phyloP scores from a whole-genome alignment of 1,284 basidiomycete genomes.

The Somion occarium region DNA sequence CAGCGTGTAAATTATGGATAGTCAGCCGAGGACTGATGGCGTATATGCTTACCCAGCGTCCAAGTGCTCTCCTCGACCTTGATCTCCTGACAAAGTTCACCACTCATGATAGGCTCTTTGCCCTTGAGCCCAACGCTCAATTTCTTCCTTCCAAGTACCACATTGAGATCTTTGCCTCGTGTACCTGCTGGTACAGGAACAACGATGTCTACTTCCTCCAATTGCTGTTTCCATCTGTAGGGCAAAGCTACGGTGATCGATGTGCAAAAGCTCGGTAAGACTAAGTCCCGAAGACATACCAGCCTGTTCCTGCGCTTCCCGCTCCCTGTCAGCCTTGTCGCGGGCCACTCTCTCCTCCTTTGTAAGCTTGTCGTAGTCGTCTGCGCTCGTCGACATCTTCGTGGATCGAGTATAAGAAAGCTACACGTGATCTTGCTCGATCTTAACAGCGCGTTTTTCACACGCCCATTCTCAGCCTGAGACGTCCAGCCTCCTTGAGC shows the following conservation, averaged over 20 bases:
- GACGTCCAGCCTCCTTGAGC: neutral
- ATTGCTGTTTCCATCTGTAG: conserved; percentile 89
- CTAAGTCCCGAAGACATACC: conserved; percentile 45
- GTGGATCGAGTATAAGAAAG: neutral
- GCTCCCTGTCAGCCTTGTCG: conserved; percentile 65
- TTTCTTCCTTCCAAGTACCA: conserved; percentile 78
- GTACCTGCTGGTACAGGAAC: conserved; percentile 88
- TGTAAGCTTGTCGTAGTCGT: conserved; percentile 75
- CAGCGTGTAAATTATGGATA: conserved; percentile 1
- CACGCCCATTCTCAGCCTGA: neutral
- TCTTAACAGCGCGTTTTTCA: neutral
- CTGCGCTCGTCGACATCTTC: conserved; percentile 24
- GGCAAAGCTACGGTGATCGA: conserved; percentile 63
- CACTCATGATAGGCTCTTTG: conserved; percentile 78
- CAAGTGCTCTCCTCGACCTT: conserved; percentile 97
- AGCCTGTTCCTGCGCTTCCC: conserved; percentile 80
- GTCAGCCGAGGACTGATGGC: conserved; percentile 1
- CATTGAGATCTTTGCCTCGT: conserved; percentile 69
- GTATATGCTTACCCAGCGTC: conserved; percentile 72
- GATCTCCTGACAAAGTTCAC: conserved; percentile 92
- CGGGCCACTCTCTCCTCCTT: conserved; percentile 71
- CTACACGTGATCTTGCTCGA: conserved; percentile 12
- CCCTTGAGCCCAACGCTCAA: conserved; percentile 86
- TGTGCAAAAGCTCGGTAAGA: conserved; percentile 3
- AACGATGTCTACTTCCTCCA: conserved; percentile 82